Conservation (phyloP, 805 yeast genomes). For the Pichia occidentalis region DNA sequence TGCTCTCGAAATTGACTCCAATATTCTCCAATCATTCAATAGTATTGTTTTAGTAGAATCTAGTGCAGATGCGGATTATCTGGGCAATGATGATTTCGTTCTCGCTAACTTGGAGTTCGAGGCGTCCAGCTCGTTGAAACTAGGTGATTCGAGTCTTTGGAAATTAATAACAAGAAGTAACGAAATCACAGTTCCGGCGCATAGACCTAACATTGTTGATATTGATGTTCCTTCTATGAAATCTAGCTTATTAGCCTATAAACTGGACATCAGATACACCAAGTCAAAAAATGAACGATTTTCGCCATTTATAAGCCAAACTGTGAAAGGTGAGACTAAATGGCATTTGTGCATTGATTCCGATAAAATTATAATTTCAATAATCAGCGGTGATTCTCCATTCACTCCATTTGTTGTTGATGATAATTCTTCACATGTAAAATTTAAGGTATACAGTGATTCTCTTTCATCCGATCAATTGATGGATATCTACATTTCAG, state of each 20-base stretch:
- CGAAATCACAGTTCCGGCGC: slow-evolving; percentile 35
- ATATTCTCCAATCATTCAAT: slow-evolving; percentile 39
- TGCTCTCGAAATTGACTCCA: slow-evolving; percentile 37
- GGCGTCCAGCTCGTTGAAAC: slow-evolving; percentile 19
- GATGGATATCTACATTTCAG: slow-evolving; percentile 35
- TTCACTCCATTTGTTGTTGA: slow-evolving; percentile 28
- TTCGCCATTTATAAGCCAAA: slow-evolving; percentile 64
- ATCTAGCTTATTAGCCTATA: slow-evolving; percentile 56
- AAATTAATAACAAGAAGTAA: slow-evolving; percentile 34
- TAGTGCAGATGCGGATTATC: slow-evolving; percentile 11
- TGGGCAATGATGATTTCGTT: slow-evolving; percentile 27
- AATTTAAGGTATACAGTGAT: slow-evolving; percentile 44
- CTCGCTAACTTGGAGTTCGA: slow-evolving; percentile 32
- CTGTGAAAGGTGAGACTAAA: slow-evolving; percentile 63
- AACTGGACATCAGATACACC: slow-evolving; percentile 27
- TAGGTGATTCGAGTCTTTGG: slow-evolving; percentile 32
- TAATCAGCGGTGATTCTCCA: slow-evolving; percentile 63
- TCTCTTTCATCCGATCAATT: slow-evolving; percentile 29
- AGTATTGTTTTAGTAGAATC: slow-evolving; percentile 43
- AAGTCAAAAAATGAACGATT: slow-evolving; percentile 32
- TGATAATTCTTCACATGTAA: slow-evolving; percentile 24
- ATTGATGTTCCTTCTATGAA: slow-evolving; percentile 50
- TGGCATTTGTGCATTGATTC: slow-evolving; percentile 58
- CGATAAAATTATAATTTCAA: slow-evolving; percentile 33
- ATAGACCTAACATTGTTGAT: slow-evolving; percentile 39